phyloP scores from a whole-genome alignment of 352 stramenopile species.

The Phytophthora ohioensis region DNA sequence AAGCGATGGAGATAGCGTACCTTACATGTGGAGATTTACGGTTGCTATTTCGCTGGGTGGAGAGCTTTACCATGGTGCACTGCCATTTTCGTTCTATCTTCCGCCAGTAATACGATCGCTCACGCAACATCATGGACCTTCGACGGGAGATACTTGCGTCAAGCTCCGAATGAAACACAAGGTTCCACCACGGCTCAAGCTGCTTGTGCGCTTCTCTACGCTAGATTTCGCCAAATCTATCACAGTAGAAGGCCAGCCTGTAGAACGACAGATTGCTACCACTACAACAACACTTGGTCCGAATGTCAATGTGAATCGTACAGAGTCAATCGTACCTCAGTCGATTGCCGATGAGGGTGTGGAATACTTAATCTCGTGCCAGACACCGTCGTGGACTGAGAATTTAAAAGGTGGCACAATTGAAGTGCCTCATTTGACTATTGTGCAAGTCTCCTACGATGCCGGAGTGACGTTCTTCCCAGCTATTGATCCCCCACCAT shows the following conservation, averaged over 20 bases:
- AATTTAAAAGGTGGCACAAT: neutral
- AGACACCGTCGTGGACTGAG: slow-evolving; percentile 54
- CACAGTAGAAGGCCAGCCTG: slow-evolving; percentile 21
- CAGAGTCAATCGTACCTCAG: neutral
- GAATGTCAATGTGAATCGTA: neutral
- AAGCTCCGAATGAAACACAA: slow-evolving; percentile 79
- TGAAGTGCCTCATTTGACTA: slow-evolving; percentile 62
- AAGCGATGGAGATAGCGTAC: slow-evolving; percentile 6
- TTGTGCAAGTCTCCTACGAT: slow-evolving; percentile 80
- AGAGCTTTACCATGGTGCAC: slow-evolving; percentile 53
- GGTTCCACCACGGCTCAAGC: slow-evolving; percentile 51
- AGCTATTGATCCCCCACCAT: slow-evolving; percentile 14
- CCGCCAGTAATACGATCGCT: slow-evolving; percentile 69
- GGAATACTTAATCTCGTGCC: slow-evolving; percentile 56
- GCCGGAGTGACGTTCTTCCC: slow-evolving; percentile 49
- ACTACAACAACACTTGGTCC: neutral
- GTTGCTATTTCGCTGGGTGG: slow-evolving; percentile 53
- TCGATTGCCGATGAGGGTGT: slow-evolving; percentile 32
- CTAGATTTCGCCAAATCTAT: slow-evolving; percentile 36
- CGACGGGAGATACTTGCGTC: slow-evolving; percentile 63
- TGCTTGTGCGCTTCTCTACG: slow-evolving; percentile 67
- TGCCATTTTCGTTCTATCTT: slow-evolving; percentile 65
- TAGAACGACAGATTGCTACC: neutral
- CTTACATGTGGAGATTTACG: slow-evolving; percentile 44
- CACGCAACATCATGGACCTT: slow-evolving; percentile 73